Evolutionary conservation across 129 eudicot species (phyloP).

Genomic region (Lactuca saligna): DNA sequence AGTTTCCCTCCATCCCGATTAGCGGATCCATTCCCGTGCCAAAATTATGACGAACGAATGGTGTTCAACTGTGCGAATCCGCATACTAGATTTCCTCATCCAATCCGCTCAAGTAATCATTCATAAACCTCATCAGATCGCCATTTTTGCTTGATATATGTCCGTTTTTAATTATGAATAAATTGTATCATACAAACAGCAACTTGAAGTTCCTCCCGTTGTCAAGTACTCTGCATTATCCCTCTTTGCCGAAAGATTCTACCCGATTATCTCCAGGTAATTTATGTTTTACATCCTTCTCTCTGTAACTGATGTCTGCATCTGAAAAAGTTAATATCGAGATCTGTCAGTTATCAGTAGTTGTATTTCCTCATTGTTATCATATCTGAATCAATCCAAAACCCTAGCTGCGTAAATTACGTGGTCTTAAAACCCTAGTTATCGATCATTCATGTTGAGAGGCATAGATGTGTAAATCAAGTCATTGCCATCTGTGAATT

Average conservation of each 20-base stretch:
- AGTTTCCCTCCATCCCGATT: slow-evolving; percentile 19
- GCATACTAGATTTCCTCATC: slow-evolving; percentile 58
- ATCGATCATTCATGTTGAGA: too few species aligned
- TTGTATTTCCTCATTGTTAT: too few species aligned
- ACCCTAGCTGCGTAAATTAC: slow-evolving; percentile 11
- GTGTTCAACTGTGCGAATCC: slow-evolving; percentile 41
- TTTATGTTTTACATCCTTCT: neutral
- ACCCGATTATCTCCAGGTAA: slow-evolving; percentile 57
- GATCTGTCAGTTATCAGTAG: neutral
- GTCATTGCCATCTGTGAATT: neutral
- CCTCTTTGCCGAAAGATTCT: slow-evolving; percentile 70
- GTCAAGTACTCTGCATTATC: slow-evolving; percentile 78
- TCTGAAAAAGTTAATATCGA: neutral
- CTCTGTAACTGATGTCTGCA: neutral
- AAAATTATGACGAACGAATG: slow-evolving; percentile 24
- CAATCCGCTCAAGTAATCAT: slow-evolving; percentile 49
- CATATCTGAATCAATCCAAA: neutral
- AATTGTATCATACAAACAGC: slow-evolving; percentile 19
- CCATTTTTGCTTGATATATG: neutral
- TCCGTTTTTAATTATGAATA: neutral
- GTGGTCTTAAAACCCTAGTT: too few species aligned
- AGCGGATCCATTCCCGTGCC: neutral
- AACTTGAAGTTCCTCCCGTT: slow-evolving; percentile 58
- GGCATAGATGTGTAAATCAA: too few species aligned
- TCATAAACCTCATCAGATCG: neutral